phyloP scores from a whole-genome alignment of 2,329 filamentous ascomycete genomes.

The Ophiocordyceps camponoti-rufipedis region DNA sequence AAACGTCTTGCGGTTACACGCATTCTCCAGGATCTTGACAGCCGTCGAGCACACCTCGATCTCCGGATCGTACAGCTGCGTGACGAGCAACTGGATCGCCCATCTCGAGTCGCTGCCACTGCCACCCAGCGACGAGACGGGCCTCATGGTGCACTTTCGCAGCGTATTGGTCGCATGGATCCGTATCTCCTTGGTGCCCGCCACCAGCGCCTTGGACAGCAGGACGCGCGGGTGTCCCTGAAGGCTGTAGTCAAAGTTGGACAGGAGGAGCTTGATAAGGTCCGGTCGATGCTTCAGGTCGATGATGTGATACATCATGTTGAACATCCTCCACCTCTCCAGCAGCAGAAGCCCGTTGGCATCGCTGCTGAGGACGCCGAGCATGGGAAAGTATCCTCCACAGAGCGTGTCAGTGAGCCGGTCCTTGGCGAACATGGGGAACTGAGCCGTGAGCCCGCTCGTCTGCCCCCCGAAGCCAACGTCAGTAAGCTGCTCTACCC shows the following conservation, averaged over 20 bases:
- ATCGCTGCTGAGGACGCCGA: constrained; percentile 74
- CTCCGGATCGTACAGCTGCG: constrained; percentile 92
- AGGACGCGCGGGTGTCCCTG: constrained; percentile 83
- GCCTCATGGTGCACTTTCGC: constrained; percentile 60
- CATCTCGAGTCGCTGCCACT: constrained; percentile 60
- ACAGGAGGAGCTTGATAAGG: constrained; percentile 71
- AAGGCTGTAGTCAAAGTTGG: constrained; percentile 81
- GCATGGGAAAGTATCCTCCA: constrained; percentile 82
- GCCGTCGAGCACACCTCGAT: constrained; percentile 92
- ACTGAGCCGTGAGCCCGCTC: constrained; percentile 59
- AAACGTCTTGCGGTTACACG: constrained; percentile 80
- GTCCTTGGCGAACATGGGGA: constrained; percentile 75
- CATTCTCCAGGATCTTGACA: constrained; percentile 93
- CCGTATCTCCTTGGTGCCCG: constrained; percentile 77
- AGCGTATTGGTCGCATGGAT: constrained; percentile 78
- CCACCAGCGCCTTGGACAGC: constrained; percentile 82
- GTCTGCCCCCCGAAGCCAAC: constrained; percentile 21
- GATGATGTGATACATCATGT: constrained; percentile 98
- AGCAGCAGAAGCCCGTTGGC: constrained; percentile 71
- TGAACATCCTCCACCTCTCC: constrained; percentile 94
- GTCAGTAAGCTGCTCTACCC: constrained; percentile 4
- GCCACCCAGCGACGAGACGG: constrained; percentile 17
- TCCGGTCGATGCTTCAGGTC: constrained; percentile 83
- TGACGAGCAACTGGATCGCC: constrained; percentile 95
- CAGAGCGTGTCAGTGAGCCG: constrained; percentile 75